Evolutionary conservation across 1,284 basidiomycete species (phyloP).

Genomic region (Pisolithus thermaeus): DNA sequence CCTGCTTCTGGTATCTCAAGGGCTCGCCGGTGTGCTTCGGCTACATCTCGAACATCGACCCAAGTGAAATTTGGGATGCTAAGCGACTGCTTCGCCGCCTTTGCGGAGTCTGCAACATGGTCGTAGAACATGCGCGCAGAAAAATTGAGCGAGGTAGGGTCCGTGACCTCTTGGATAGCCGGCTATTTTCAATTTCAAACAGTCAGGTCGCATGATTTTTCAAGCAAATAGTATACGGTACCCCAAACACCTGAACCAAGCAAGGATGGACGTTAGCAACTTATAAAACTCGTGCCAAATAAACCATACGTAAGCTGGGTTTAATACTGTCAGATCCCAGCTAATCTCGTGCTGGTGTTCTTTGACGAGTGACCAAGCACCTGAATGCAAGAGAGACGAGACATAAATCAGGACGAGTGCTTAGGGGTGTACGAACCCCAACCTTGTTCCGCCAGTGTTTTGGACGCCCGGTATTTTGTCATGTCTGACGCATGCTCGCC

Average conservation of each 20-base stretch:
- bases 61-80: conserved; percentile 31
- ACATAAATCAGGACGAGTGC: no score
- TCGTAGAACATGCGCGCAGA: conserved; percentile 31
- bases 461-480: conserved; percentile 54
- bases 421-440: background rate
- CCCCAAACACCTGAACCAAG: conserved; percentile 29
- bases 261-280: background rate
- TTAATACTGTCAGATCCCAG: conserved; percentile 53
- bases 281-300: background rate
- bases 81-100: conserved; percentile 19
- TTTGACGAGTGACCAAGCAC: conserved; percentile 54
- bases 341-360: conserved; percentile 41
- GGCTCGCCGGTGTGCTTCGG: conserved; percentile 50
- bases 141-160: conserved; percentile 46
- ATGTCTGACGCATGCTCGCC: conserved; percentile 38
- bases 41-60: conserved; percentile 62
- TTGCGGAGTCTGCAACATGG: conserved; percentile 21
- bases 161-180: conserved; percentile 43
- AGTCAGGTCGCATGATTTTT: conserved; percentile 1
- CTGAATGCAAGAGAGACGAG: conserved; percentile 13
- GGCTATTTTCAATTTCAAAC: conserved; percentile 24
- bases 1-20: conserved; percentile 50
- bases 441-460: conserved; percentile 67
- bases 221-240: conserved; percentile 9
- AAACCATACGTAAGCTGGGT: conserved; percentile 48